phyloP scores from a whole-genome alignment of 2,329 filamentous ascomycete genomes.

The Helicocarpus griseus region DNA sequence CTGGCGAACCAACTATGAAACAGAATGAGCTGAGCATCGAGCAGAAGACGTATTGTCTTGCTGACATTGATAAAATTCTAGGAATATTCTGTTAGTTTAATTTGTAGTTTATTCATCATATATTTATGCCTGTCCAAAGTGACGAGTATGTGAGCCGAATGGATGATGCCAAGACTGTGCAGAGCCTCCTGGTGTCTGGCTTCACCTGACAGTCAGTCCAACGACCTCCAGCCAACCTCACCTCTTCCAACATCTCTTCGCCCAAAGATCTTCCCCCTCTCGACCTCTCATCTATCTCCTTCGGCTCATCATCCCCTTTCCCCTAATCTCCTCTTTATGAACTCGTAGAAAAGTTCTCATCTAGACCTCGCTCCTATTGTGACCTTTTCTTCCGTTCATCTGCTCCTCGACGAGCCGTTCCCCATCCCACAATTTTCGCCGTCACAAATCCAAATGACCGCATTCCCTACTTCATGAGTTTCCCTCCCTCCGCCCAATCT shows the following conservation, averaged over 20 bases:
- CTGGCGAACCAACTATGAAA: too few relatives aligned
- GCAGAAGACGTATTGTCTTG: too few relatives aligned
- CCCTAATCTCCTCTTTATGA: background rate
- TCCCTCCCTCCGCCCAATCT: conserved; percentile 44
- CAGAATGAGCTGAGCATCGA: too few relatives aligned
- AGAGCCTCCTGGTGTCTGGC: background rate
- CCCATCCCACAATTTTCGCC: conserved; percentile 23
- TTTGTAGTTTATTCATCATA: too few relatives aligned
- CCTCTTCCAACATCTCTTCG: background rate
- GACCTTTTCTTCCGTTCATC: background rate
- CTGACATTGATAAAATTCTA: too few relatives aligned
- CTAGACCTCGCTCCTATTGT: background rate
- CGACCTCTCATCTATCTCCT: background rate
- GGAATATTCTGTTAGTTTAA: too few relatives aligned
- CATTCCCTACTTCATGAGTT: conserved; percentile 46
- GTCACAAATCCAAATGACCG: conserved; percentile 40
- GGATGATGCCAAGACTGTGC: background rate
- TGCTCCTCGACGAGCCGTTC: background rate
- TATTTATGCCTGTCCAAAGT: too few relatives aligned
- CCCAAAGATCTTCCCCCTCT: background rate
- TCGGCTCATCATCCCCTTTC: background rate
- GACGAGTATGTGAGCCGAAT: too few relatives aligned
- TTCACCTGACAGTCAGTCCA: conserved; percentile 3
- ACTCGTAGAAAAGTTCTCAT: background rate
- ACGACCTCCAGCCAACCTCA: conserved; percentile 1